Base-by-base conservation (phyloP, 441 rosid species). In the Pelargonium hybrid region DNA sequence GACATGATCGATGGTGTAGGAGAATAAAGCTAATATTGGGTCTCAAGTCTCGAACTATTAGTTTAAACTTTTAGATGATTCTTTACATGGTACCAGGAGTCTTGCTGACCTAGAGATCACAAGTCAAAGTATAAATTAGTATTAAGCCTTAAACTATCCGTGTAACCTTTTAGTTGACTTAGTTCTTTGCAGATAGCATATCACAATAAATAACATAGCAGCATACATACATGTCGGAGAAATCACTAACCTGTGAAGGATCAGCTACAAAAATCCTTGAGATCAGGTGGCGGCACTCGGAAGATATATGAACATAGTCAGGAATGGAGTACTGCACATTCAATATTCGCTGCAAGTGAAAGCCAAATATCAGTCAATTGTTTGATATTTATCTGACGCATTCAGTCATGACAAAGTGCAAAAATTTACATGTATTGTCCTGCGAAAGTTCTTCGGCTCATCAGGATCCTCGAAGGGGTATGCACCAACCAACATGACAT, bases 401-500 rank as follows among this genome's bases (percentile, higher is more conserved):
- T 15, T 15, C 14, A 73, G 45, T 25, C 21, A 14, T 14, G 41
- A 69, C 54, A 69, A 63, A 68, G 71, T 25, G 65, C 5, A 45
- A 43, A 50, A 18, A 20, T 34, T 88, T 78, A 90, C 98, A 9
- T 90, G 91, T 74, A 94, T 92, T n/a, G 98, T 94, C 78, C 79
- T 87, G 74, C 85, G 88, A 76, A 94, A 92, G 81, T 92, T 92
- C 83, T 88, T 94, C 25, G 98, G 98, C 69, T 94, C 98, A 13
- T 87, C 93, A 2, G 97, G 98, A 75, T 92, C 97, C 84, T 94
- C 99, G 2, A 94, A 94, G 65, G 99, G 98, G 78, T 92, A 94
- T 23, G 99, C 97, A 76, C 99, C 99, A 41, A 94, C 98, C 71
- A 94, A 78, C 98, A 94, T 94, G 21, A 94, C 97, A 45, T 90